A percentile compares a stretch with the other conserved stretches of the same genome.
These are phyloP conservation scores for Tolypocladium sp. DNA, from an alignment of 2,329 filamentous ascomycete genomes.

Conservation along the genomic window DNA sequence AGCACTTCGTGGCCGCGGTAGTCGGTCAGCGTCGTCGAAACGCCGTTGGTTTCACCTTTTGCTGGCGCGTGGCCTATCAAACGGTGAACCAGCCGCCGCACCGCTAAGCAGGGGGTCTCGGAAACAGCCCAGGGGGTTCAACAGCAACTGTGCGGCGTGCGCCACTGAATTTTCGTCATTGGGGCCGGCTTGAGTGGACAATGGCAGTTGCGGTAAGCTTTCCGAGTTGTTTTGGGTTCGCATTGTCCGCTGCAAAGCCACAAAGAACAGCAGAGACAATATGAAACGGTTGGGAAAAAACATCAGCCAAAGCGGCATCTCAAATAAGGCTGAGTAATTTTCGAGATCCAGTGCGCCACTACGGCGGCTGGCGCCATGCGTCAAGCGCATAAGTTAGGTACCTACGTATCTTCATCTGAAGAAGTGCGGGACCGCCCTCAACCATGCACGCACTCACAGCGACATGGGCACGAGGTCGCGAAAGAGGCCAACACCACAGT, in stretches of 20 bases:
- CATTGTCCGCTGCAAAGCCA: neutral
- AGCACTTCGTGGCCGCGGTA: neutral
- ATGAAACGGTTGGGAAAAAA: neutral
- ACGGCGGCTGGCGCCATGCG: neutral
- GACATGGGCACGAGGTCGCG: neutral
- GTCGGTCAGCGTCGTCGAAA: conserved; percentile 10
- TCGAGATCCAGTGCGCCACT: neutral
- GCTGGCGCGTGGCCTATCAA: conserved; percentile 9
- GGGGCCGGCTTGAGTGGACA: neutral
- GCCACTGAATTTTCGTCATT: neutral
- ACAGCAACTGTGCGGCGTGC: neutral
- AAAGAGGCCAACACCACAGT: neutral
- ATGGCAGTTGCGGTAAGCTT: neutral
- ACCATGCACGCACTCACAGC: neutral
- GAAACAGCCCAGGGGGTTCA: neutral
- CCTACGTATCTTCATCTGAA: conserved; percentile 1
- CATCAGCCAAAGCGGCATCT: neutral
- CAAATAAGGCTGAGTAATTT: neutral
- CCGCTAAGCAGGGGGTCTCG: neutral
- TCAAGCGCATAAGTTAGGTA: neutral
- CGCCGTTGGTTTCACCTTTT: conserved; percentile 15
- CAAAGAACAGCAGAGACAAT: neutral
- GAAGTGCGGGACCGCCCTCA: neutral
- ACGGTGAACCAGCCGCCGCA: neutral
- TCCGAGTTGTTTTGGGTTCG: neutral